phyloP scores from a whole-genome alignment of 495 filamentous ascomycete genomes.

The Daldinia decipiens region DNA sequence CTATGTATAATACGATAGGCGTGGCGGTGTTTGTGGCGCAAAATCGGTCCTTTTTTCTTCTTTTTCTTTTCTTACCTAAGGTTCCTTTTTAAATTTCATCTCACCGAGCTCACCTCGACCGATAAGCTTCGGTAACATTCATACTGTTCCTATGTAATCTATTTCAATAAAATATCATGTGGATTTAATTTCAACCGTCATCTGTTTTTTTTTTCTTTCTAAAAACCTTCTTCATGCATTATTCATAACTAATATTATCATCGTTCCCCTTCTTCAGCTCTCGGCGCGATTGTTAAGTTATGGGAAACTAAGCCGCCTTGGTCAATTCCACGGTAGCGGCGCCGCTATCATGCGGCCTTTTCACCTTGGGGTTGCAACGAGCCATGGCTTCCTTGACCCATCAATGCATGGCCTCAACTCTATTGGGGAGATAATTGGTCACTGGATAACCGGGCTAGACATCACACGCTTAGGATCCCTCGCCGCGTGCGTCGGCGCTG shows the following conservation, averaged over 20 bases:
- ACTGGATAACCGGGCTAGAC: slow-evolving; percentile 45
- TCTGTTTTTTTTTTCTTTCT: slow-evolving; percentile 7
- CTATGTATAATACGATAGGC: too few relatives aligned
- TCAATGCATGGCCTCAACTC: slow-evolving; percentile 43
- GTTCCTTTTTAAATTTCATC: not conserved
- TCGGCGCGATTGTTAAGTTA: slow-evolving; percentile 16
- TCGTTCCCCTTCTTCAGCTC: slow-evolving; percentile 13
- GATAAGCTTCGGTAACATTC: not conserved
- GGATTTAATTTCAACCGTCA: slow-evolving; percentile 31
- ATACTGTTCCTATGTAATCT: slow-evolving; percentile 8
- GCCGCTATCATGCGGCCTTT: slow-evolving; percentile 39
- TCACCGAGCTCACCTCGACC: slow-evolving; percentile 17
- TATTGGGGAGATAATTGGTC: slow-evolving; percentile 43
- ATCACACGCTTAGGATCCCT: slow-evolving; percentile 48
- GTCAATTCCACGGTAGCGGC: slow-evolving; percentile 18
- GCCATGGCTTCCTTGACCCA: slow-evolving; percentile 40
- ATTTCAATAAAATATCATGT: slow-evolving; percentile 51
- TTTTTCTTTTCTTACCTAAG: too few relatives aligned
- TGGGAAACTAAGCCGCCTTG: slow-evolving; percentile 11
- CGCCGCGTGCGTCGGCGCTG: slow-evolving; percentile 44
- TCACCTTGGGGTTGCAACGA: slow-evolving; percentile 41
- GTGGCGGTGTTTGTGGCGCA: slow-evolving; percentile 36
- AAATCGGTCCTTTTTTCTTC: slow-evolving; percentile 5
- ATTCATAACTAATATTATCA: slow-evolving; percentile 18
- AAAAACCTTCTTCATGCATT: slow-evolving; percentile 19